A percentile compares a stretch with the other conserved stretches of the same genome.
These are phyloP conservation scores for Coemansia guatemalensis DNA, from an alignment of 192 early-diverging fungal genomes.

Conservation along the genomic window DNA sequence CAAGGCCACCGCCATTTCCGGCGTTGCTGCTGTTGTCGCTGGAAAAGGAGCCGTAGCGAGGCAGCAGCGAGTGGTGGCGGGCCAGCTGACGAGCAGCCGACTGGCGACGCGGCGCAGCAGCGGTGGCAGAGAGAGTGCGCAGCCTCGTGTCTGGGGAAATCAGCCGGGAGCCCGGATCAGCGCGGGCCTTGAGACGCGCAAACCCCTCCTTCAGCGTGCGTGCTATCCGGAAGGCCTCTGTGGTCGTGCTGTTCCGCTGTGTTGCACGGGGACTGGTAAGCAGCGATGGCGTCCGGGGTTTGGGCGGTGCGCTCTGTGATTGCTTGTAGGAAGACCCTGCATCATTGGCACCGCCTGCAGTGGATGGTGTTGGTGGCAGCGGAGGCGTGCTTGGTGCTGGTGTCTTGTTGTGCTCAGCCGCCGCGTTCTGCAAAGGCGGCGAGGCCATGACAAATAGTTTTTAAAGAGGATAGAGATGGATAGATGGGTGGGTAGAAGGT, in stretches of 20 bases:
- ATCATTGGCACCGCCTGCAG: too few species aligned
- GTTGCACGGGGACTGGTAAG: constrained; percentile 31
- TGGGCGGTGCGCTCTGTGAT: constrained; percentile 34
- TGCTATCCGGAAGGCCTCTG: constrained; percentile 43
- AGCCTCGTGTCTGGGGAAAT: constrained; percentile 8
- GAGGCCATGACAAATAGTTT: background rate
- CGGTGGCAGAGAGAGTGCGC: constrained; percentile 40
- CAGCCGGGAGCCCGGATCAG: constrained; percentile 18
- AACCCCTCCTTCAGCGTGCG: constrained; percentile 49
- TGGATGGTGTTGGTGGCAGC: background rate
- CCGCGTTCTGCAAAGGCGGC: background rate
- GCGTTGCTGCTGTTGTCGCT: background rate
- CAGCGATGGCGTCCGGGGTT: constrained; percentile 18
- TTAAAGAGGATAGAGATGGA: background rate
- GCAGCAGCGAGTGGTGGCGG: constrained; percentile 37
- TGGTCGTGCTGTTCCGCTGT: constrained; percentile 36
- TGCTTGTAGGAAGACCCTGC: background rate
- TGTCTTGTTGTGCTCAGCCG: background rate
- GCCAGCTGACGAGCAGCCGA: constrained; percentile 9
- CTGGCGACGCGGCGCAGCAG: background rate
- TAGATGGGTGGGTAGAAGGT: too few species aligned
- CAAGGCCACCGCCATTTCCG: background rate
- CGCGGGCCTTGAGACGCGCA: constrained; percentile 35
- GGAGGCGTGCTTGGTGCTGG: constrained; percentile 6
- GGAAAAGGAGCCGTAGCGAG: constrained; percentile 11